Evolutionary conservation across 2,329 filamentous ascomycete species (phyloP), one percentile per base, ranked within the genome.

Genomic region (Chaetomiaceae sp.): DNA sequence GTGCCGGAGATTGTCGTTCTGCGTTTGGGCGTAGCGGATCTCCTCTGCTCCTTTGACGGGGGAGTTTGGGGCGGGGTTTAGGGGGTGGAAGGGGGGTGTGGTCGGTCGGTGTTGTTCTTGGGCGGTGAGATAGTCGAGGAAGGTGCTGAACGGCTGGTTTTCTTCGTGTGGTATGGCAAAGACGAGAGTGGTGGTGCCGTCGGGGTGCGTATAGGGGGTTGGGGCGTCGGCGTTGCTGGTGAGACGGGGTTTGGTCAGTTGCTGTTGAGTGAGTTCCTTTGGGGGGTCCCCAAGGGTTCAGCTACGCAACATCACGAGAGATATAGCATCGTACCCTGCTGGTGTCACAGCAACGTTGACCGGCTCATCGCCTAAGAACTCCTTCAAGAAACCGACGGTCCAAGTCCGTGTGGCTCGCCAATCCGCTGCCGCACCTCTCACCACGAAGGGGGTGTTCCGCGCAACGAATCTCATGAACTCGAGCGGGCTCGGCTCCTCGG

Each of bases 281-380:
- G 10, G 19, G 14, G 18, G 32, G 32, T n/a, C n/a, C n/a, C n/a
- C n/a, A n/a, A n/a, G n/a, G n/a, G n/a, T n/a, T n/a, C n/a, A n/a
- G n/a, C n/a, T n/a, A n/a, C n/a, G n/a, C 4, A 14, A 27, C 4
- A 29, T 7, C 15, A 32, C 5, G 22, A 24, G 9, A 24, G 9
- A 24, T 6, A 24, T 6, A 24, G 5, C 9, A 24, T 6, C 71
- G 55, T 67, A 83, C 76, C 86, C 86, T 36, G 69, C 62, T 1
- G 86, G 85, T n/a, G 87, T 93, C 27, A 88, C 75, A 18, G 86
- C 86, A 47, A 91, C 85, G 55, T 86, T 87, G 42, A 93, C 83
- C 1, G 64, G 64, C 43, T 77, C 71, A 3, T 72, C 72, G 6
- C 64, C 65, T 57, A 93, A 72, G 0, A 68, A 66, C 2, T 70